phyloP scores from a whole-genome alignment of 352 stramenopile species.

The Phytophthora vignae region DNA sequence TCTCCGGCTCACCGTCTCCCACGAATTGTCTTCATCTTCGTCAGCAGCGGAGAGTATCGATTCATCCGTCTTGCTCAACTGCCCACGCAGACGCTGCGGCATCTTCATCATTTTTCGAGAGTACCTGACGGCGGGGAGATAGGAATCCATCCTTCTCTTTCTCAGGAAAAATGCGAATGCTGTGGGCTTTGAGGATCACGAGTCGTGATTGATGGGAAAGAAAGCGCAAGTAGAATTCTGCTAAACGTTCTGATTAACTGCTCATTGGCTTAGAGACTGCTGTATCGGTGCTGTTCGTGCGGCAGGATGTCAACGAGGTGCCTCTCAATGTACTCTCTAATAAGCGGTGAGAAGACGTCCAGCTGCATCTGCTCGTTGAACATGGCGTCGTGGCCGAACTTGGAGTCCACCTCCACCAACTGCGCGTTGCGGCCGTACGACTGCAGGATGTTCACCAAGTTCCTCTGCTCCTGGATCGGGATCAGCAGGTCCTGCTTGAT shows the following conservation, averaged over 20 bases:
- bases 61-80: neutral
- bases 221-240: neutral
- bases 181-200: neutral
- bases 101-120: neutral
- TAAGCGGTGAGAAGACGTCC: neutral
- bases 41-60: neutral
- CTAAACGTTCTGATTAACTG: neutral
- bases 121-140: neutral
- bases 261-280: neutral
- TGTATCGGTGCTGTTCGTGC: neutral
- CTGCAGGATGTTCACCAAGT: neutral
- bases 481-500: neutral
- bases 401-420: neutral
- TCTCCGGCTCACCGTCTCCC: neutral
- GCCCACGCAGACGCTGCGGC: neutral
- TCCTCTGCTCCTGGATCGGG: neutral
- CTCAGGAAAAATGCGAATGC: neutral
- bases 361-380: slow-evolving; percentile 1
- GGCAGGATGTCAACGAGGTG: neutral
- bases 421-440: neutral
- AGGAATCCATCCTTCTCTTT: neutral
- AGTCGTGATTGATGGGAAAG: neutral
- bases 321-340: neutral
- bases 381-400: neutral
- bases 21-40: neutral